Evolutionary conservation across 257 asterid genomes (phyloP), one percentile per base, ranked within the genome.

Genomic region (Solanum dulcamara): DNA sequence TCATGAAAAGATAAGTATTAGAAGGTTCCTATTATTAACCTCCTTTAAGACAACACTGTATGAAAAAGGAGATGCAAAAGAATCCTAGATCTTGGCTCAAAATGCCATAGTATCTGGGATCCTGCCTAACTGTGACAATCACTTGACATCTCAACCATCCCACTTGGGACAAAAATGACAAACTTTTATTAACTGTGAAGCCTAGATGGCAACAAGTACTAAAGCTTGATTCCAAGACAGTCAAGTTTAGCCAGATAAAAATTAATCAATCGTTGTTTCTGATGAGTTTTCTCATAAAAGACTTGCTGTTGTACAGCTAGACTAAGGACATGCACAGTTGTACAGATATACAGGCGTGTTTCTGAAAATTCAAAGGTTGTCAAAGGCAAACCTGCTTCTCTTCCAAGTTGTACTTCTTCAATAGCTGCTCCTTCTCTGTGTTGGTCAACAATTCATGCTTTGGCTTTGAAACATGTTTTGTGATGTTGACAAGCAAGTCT

Each of bases 401-500:
- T 66, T 90, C 92, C 86, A 96, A 82, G 90, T 88, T 94, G 88
- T 89, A 93, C 88, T 93, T 90, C 87, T 90, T 87, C 30, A 96
- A 94, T 35, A 96, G 92, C 51, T 87, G 84, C 83, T 88, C 87
- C 81, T 94, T 96, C 90, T 96, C 99, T 77, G 80, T 66, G 7
- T 91, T 85, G 40, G 92, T 89, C 62, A 96, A 94, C 85, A 96
- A 84, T 83, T 89, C 96, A 88, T 96, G 99, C 85, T 91, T 93
- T 51, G 99, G 99, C 93, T 93, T 95, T 90, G 94, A 88, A 9
- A 88, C 96, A 46, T 96, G 99, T 90, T 90, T 95, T 18, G 99
- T 96, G 77, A 92, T 77, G 88, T 96, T 96, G 84, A 92, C 93
- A 37, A 96, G 97, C 92, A 96, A 89, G 89, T 96, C 98, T 2